Conservation (phyloP, 371 early-diverging fungal genomes). For the Mitosporidium daphniae region DNA sequence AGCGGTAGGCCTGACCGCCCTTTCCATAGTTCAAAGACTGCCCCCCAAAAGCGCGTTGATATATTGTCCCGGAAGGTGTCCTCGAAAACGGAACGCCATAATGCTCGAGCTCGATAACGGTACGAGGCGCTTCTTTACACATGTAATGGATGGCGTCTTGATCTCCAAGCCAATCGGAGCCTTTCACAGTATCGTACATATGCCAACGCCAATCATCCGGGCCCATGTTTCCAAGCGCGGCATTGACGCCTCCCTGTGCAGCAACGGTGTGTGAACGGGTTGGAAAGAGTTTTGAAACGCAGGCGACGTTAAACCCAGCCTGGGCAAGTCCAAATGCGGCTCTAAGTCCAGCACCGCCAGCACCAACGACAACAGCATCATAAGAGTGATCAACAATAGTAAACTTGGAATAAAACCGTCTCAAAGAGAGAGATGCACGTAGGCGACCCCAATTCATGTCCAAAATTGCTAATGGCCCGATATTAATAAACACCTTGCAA, state of each 20-base stretch:
- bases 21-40: constrained; percentile 66
- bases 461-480: too few relatives aligned
- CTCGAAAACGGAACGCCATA: constrained; percentile 86
- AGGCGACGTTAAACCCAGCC: constrained; percentile 86
- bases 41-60: constrained; percentile 88
- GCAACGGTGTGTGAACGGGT: constrained; percentile 90
- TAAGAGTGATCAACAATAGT: constrained; percentile 78
- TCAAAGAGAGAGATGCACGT: too few relatives aligned
- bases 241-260: constrained; percentile 93
- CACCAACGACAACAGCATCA: constrained; percentile 85
- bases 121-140: constrained; percentile 76
- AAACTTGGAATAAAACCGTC: too few relatives aligned
- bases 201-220: constrained; percentile 98
- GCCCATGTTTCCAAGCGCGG: constrained; percentile 87
- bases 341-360: constrained; percentile 68
- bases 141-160: constrained; percentile 94
- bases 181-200: constrained; percentile 93
- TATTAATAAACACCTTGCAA: too few relatives aligned
- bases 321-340: constrained; percentile 85
- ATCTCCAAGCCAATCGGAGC: constrained; percentile 81
- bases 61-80: constrained; percentile 74
- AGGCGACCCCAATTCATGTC: too few relatives aligned
- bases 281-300: constrained; percentile 84
- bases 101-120: constrained; percentile 79
- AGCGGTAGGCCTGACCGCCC: constrained; percentile 83